Evolutionary conservation across 2,329 filamentous ascomycete genomes (phyloP), one percentile per base, ranked within the genome.

Genomic region (Coleophoma crateriformis): DNA sequence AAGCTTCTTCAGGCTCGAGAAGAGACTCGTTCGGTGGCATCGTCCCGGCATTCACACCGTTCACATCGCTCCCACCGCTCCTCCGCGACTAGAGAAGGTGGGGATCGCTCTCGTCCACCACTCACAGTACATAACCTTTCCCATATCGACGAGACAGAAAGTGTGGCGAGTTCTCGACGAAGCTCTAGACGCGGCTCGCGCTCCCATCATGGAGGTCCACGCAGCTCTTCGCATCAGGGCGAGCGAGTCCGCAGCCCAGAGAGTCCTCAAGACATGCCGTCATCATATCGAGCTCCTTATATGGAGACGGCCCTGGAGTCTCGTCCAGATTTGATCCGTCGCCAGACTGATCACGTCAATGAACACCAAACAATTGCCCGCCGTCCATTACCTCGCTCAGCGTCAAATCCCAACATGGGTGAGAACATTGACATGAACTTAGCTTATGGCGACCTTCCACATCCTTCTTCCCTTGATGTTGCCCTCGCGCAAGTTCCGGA

Each of bases 401-500:
- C 50, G 4, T 61, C 62, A 14, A 57, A 60, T 38, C 62, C 64
- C 2, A 55, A 64, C 45, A 46, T 62, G 27, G 17, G 19, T 19
- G 59, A 64, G 12, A 74, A 83, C 49, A 84, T 96, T 59, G 92
- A 96, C 63, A 90, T 95, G 88, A 79, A 96, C 64, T 76, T 97
- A 7, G 92, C 92, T 7, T 97, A 96, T 61, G 92, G 92, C 52
- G 84, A 88, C 47, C 75, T 94, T 0, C 88, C 87, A 1, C 82
- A 88, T 49, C 81, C 91, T 88, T 50, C 81, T 90, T 59, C 68
- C 89, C 69, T 65, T 71, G 62, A 48, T 68, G 67, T 64, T 73
- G 58, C 58, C 72, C 61, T 70, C 19, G 80, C 62, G 62, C 42
- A 74, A 76, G 52, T 47, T 48, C 19, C 44, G 52, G 6, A 61